Evolutionary conservation across 805 yeast species (phyloP), one percentile per base, ranked within the genome.

Genomic region (Yamadazyma sp.): DNA sequence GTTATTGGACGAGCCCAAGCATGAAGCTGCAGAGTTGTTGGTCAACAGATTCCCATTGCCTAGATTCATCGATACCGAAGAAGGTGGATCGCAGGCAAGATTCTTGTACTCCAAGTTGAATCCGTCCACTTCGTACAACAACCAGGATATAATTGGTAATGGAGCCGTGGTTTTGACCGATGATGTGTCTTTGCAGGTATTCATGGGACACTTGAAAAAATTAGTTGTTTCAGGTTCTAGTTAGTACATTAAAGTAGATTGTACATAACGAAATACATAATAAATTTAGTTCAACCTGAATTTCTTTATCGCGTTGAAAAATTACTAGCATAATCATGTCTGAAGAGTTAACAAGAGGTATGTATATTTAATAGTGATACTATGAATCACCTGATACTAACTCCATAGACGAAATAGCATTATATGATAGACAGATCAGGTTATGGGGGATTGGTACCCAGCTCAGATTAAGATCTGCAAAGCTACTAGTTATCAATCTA

Each of bases 371-470:
- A 20, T 7, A 20, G 13, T 13, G 7, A 18, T 18, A 13, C 9
- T n/a, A 35, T 18, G 8, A 12, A 9, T 10, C 25, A 32, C 14
- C 11, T 11, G 31, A 5, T 12, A 33, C 30, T 33, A 33, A 33
- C 36, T 16, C n/a, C 28, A 14, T 19, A 38, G 96, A 89, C 52
- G 97, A 90, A 55, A 78, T 90, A 41, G 96, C 95, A 1, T 72
- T 91, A 15, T 91, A 91, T 55, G 99, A 91, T 60, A 77, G 99
- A 42, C 99, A 91, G 61, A 90, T 91, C 46, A 67, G 99, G 45
- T 71, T 91, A 14, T 91, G 99, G 99, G 99, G 99, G 2, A 70
- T 93, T 55, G 95, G 85, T 21, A 95, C 97, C 3, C 99, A 91
- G 58, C 71, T 78, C 27, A 59, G 79, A 29, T 77, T 91, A 67